Conservation (phyloP, 208 protist species). For the Crithidia mellificae region DNA sequence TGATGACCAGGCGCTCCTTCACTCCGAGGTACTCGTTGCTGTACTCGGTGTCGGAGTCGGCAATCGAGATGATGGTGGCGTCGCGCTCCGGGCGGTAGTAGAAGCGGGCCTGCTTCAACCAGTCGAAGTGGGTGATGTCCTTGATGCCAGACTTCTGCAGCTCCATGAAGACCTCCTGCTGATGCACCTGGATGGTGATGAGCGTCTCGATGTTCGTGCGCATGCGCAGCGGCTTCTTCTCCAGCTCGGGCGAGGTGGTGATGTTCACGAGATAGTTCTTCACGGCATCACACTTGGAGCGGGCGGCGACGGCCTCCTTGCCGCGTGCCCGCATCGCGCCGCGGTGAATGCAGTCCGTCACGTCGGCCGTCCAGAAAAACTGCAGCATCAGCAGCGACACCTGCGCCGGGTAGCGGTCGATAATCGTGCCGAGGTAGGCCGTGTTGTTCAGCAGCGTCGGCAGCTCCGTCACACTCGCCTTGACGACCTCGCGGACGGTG, state of each 20-base stretch:
- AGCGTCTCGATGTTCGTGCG: slow-evolving; percentile 96
- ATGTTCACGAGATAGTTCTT: slow-evolving; percentile 93
- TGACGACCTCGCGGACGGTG: slow-evolving; percentile 90
- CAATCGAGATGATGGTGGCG: slow-evolving; percentile 92
- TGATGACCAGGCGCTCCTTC: slow-evolving; percentile 95
- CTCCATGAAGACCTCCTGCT: slow-evolving; percentile 94
- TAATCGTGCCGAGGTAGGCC: slow-evolving; percentile 89
- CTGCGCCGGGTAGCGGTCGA: slow-evolving; percentile 95
- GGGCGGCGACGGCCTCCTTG: slow-evolving; percentile 71
- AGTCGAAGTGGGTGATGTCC: slow-evolving; percentile 93
- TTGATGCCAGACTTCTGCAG: slow-evolving; percentile 88
- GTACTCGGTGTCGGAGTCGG: slow-evolving; percentile 94
- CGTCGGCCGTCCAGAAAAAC: slow-evolving; percentile 96
- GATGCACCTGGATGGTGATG: slow-evolving; percentile 96
- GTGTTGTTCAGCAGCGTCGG: slow-evolving; percentile 82
- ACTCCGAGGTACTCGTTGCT: slow-evolving; percentile 96
- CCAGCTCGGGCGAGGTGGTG: slow-evolving; percentile 87
- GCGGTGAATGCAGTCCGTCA: slow-evolving; percentile 92
- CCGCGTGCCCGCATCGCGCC: slow-evolving; percentile 79
- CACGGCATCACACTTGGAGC: slow-evolving; percentile 86
- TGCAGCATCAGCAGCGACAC: slow-evolving; percentile 96
- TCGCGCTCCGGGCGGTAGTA: slow-evolving; percentile 93
- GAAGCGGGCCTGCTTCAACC: slow-evolving; percentile 94
- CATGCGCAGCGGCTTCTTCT: slow-evolving; percentile 85
- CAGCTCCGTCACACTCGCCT: slow-evolving; percentile 88